phyloP scores from a whole-genome alignment of 148 eudicot genomes.

The Silene uniflora region DNA sequence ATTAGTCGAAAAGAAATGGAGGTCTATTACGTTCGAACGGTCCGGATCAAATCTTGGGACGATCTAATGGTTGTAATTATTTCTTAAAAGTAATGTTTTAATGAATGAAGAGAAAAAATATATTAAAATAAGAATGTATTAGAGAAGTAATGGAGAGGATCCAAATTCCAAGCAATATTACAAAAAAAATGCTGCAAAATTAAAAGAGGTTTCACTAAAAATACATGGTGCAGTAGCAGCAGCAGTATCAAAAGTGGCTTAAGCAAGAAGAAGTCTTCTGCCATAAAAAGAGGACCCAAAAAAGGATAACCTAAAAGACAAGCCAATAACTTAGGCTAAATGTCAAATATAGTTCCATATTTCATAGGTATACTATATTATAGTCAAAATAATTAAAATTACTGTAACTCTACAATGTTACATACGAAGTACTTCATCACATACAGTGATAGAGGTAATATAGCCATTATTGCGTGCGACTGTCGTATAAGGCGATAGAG shows the following conservation, averaged over 20 bases:
- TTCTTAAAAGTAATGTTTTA: too few species aligned
- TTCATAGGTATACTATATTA: too few species aligned
- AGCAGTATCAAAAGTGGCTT: neutral
- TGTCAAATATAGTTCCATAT: conserved; percentile 14
- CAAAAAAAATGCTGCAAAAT: neutral
- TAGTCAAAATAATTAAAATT: neutral
- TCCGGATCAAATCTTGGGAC: too few species aligned
- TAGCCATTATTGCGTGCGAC: too few species aligned
- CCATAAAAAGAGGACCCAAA: conserved; percentile 6
- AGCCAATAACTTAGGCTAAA: conserved; percentile 18
- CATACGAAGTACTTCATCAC: neutral
- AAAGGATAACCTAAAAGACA: conserved; percentile 23
- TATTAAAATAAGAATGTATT: too few species aligned
- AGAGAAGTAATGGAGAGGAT: too few species aligned
- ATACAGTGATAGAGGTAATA: neutral
- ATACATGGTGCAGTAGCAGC: conserved; percentile 9
- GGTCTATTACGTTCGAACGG: too few species aligned
- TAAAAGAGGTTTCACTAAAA: neutral
- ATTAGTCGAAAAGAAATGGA: too few species aligned
- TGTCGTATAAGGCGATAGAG: too few species aligned
- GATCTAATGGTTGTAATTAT: too few species aligned
- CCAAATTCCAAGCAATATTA: too few species aligned
- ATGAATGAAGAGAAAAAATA: too few species aligned
- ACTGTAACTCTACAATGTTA: conserved; percentile 2
- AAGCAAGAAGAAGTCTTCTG: neutral